A percentile compares a stretch with the other conserved stretches of the same genome.
Evolutionary conservation across 2,329 filamentous ascomycete genomes (phyloP).

Genomic region (Neofusicoccum cordaticola): DNA sequence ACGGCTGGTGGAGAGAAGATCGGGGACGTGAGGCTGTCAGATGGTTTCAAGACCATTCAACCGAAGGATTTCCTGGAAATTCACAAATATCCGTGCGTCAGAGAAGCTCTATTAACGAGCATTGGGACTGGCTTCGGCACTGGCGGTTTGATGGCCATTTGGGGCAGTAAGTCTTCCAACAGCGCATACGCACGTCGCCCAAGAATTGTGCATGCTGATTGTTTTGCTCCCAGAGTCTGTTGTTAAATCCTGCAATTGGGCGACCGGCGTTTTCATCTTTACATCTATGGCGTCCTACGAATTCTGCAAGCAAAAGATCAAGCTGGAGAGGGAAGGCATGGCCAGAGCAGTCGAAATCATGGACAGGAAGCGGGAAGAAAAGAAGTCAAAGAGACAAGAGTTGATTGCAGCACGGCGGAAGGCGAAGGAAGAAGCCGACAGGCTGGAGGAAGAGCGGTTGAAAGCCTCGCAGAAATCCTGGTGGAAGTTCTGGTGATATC

Average conservation of each 20-base stretch:
- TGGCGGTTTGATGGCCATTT: slow-evolving; percentile 70
- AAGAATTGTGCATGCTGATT: slow-evolving; percentile 19
- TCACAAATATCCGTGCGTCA: slow-evolving; percentile 77
- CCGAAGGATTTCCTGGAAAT: slow-evolving; percentile 67
- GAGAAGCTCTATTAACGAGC: slow-evolving; percentile 77
- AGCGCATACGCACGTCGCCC: not conserved
- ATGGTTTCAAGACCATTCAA: slow-evolving; percentile 67
- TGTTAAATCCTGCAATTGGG: slow-evolving; percentile 75
- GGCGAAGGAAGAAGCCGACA: slow-evolving; percentile 43
- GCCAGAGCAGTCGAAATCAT: slow-evolving; percentile 80
- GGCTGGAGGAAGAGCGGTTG: slow-evolving; percentile 26
- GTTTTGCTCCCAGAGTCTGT: slow-evolving; percentile 52
- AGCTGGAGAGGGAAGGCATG: slow-evolving; percentile 78
- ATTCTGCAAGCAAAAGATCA: slow-evolving; percentile 73
- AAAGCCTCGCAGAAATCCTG: slow-evolving; percentile 33
- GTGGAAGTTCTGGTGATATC: slow-evolving; percentile 21
- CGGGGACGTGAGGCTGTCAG: slow-evolving; percentile 44
- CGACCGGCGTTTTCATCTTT: slow-evolving; percentile 71
- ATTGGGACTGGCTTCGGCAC: slow-evolving; percentile 76
- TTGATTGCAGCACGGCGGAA: slow-evolving; percentile 38
- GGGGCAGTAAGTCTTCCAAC: slow-evolving; percentile 61
- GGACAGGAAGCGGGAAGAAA: slow-evolving; percentile 61
- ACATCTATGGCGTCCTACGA: slow-evolving; percentile 74
- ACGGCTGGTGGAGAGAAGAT: slow-evolving; percentile 55
- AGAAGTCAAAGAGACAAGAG: slow-evolving; percentile 44